phyloP scores from a whole-genome alignment of 306 rosid species.

The Acmispon strigosus region DNA sequence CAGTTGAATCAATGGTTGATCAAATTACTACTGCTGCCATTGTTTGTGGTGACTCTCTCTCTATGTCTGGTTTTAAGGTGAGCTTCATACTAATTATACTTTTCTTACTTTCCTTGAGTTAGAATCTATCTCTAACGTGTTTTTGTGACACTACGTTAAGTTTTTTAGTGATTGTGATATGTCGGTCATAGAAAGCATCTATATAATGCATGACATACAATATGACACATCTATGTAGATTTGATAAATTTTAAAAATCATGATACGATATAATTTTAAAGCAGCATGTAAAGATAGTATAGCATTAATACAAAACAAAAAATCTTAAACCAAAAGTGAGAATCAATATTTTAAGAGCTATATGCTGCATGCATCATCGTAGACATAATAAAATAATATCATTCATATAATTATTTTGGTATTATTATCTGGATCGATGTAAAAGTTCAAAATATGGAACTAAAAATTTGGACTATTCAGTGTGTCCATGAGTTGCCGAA shows the following conservation, averaged over 20 bases:
- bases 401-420: neutral
- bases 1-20: slow-evolving; percentile 65
- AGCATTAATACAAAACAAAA: too few relatives aligned
- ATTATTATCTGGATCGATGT: neutral
- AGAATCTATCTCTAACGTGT: neutral
- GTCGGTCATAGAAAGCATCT: too few relatives aligned
- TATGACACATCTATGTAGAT: too few relatives aligned
- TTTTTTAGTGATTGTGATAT: too few relatives aligned
- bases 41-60: slow-evolving; percentile 65
- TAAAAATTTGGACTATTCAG: neutral
- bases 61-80: slow-evolving; percentile 74
- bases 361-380: too few relatives aligned
- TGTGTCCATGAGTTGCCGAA: neutral
- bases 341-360: too few relatives aligned
- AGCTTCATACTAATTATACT: neutral
- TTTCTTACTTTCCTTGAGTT: neutral
- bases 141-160: neutral
- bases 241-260: too few relatives aligned
- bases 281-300: too few relatives aligned
- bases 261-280: too few relatives aligned
- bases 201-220: too few relatives aligned
- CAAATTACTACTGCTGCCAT: slow-evolving; percentile 54
- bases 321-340: too few relatives aligned
- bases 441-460: neutral
- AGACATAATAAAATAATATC: neutral